These are phyloP conservation scores for Linnemannia elongata DNA, from an alignment of 192 early-diverging fungal species.

Conservation along the genomic window DNA sequence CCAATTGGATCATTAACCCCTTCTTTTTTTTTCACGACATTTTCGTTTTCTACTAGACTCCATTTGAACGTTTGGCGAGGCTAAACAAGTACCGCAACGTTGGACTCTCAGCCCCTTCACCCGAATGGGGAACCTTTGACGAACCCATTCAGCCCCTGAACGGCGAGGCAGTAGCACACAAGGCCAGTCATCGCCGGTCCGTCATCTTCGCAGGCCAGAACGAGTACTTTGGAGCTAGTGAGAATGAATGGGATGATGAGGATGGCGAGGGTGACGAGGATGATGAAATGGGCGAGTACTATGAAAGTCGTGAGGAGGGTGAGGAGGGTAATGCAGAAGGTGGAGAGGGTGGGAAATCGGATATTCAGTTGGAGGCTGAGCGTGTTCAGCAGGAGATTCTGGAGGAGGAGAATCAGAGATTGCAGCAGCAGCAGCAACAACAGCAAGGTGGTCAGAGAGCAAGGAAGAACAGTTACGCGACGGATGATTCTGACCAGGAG, in stretches of 20 bases:
- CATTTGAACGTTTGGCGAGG: constrained; percentile 82
- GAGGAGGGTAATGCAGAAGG: constrained; percentile 53
- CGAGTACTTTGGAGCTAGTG: constrained; percentile 44
- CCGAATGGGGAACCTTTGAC: constrained; percentile 53
- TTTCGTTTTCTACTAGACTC: constrained; percentile 63
- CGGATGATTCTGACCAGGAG: constrained; percentile 60
- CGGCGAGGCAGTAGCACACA: constrained; percentile 10
- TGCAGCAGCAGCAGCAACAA: constrained; percentile 22
- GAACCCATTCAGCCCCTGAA: constrained; percentile 41
- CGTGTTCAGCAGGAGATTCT: constrained; percentile 53
- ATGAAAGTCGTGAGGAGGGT: constrained; percentile 48
- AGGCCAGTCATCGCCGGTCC: constrained; percentile 26
- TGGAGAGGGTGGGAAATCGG: constrained; percentile 58
- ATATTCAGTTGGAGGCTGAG: constrained; percentile 63
- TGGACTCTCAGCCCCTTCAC: constrained; percentile 48
- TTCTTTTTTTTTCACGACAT: neutral
- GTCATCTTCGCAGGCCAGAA: constrained; percentile 35
- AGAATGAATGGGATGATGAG: constrained; percentile 42
- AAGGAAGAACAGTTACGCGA: constrained; percentile 56
- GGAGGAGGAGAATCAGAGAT: constrained; percentile 26
- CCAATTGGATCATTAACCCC: neutral
- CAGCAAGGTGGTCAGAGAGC: neutral
- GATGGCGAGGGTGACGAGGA: constrained; percentile 47
- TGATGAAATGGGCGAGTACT: constrained; percentile 46
- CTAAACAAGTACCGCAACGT: constrained; percentile 84